These are phyloP conservation scores for Amanita exitialis DNA, from an alignment of 768 basidiomycete species.

Conservation along the genomic window DNA sequence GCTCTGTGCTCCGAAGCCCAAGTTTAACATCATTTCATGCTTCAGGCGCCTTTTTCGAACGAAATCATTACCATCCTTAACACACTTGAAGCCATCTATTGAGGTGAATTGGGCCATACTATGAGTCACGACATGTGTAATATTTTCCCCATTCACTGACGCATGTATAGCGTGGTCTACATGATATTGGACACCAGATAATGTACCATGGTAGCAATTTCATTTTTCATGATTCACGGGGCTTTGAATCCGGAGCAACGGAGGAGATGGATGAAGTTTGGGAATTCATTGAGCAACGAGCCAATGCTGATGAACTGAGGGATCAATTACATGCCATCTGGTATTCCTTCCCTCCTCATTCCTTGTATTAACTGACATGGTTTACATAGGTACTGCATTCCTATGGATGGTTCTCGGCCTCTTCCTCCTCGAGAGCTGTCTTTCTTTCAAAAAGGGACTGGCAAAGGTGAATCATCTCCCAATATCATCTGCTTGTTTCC, in stretches of 20 bases:
- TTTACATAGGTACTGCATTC: neutral
- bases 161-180: constrained; percentile 19
- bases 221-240: constrained; percentile 32
- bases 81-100: neutral
- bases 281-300: constrained; percentile 18
- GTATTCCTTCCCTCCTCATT: constrained; percentile 11
- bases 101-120: no score
- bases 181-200: constrained; percentile 21
- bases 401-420: neutral
- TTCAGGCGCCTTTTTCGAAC: no score
- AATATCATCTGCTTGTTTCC: neutral
- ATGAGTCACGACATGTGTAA: neutral
- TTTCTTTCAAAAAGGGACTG: constrained; percentile 1
- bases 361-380: neutral
- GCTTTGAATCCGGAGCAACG: constrained; percentile 25
- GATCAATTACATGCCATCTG: constrained; percentile 29
- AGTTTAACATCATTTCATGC: no score
- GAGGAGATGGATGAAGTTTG: constrained; percentile 19
- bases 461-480: constrained; percentile 13
- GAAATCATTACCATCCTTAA: neutral
- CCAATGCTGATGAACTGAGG: constrained; percentile 10
- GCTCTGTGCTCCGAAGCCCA: no score
- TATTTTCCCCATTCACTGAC: neutral
- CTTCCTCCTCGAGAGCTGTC: neutral
- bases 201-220: constrained; percentile 22